Base-by-base conservation (phyloP, 768 basidiomycete genomes). In the Xerocomus potaroensis region DNA sequence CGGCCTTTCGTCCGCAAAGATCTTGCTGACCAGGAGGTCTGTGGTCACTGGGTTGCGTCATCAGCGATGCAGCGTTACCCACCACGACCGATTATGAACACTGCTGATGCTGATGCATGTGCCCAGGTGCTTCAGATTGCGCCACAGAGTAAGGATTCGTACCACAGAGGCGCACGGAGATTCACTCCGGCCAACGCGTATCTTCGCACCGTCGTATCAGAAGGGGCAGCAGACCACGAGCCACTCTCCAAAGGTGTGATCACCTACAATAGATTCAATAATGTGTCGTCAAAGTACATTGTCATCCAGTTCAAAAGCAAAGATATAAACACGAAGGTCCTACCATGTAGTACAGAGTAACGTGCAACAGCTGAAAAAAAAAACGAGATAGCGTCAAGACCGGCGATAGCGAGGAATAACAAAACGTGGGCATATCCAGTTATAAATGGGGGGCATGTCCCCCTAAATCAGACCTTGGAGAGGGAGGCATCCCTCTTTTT, bases 1-100 rank as follows among this genome's bases (percentile, higher is more conserved):
- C n/a, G 22, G 22, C 41, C 41, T 43, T 40, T 55, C 53, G 19
- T 55, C 53, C 14, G 53, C 48, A 31, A 55, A 55, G 23, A 46
- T 19, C n/a, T 43, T 40, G 21, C 26, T 30, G 8, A 31, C 33
- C 1, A 43, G 41, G 5, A n/a, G 18, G 5, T 27, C 26, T 10
- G 26, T 27, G 5, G 26, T 5, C 6, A 27, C 6, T 10, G 5
- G 26, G 26, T 27, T 27, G 26, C n/a, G n/a, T n/a, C n/a, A n/a
- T n/a, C n/a, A n/a, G n/a, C n/a, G n/a, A n/a, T n/a, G n/a, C n/a
- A n/a, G n/a, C n/a, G n/a, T n/a, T n/a, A n/a, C n/a, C n/a, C n/a
- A n/a, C n/a, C n/a, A n/a, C n/a, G n/a, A n/a, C n/a, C n/a, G n/a
- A n/a, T n/a, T n/a, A n/a, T n/a, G n/a, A n/a, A n/a, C n/a, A n/a